These are phyloP conservation scores for Solidago caesia DNA, from an alignment of 129 eudicot species.

Conservation along the genomic window DNA sequence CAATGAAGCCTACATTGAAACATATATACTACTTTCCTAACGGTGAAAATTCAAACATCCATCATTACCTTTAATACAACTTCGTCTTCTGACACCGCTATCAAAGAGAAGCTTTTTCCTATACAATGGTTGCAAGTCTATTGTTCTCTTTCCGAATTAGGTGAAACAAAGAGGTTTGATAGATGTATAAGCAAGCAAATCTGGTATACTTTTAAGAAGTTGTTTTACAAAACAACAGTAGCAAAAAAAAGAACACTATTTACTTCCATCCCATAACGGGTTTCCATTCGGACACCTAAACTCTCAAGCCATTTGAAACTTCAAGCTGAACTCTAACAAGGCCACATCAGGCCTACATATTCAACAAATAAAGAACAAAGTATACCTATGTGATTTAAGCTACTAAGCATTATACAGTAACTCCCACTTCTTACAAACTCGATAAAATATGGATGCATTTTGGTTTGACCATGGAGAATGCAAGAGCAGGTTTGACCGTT, in stretches of 20 bases:
- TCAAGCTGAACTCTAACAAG: slow-evolving; percentile 16
- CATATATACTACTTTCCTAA: no score
- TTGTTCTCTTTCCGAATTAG: not conserved
- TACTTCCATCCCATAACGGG: slow-evolving; percentile 27
- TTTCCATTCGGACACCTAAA: slow-evolving; percentile 17
- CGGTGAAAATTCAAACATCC: no score
- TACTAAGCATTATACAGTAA: slow-evolving; percentile 22
- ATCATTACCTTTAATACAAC: no score
- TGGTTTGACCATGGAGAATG: slow-evolving; percentile 14
- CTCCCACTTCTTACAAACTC: slow-evolving; percentile 16
- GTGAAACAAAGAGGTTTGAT: not conserved
- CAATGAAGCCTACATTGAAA: no score
- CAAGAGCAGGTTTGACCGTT: slow-evolving; percentile 26
- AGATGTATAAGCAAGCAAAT: slow-evolving; percentile 13
- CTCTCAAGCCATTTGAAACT: slow-evolving; percentile 22
- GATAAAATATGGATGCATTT: not conserved
- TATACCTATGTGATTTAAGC: slow-evolving; percentile 26
- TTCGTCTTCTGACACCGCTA: no score
- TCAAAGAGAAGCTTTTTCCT: no score
- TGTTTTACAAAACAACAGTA: slow-evolving; percentile 22
- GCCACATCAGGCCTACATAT: slow-evolving; percentile 14
- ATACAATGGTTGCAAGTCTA: no score
- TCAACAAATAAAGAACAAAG: slow-evolving; percentile 39
- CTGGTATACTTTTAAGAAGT: not conserved
- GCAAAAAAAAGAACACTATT: slow-evolving; percentile 15